Percentiles rank a stretch among this genome's conserved stretches.
phyloP scores from a whole-genome alignment of 148 eudicot species.

The Dysphania ambrosioides region DNA sequence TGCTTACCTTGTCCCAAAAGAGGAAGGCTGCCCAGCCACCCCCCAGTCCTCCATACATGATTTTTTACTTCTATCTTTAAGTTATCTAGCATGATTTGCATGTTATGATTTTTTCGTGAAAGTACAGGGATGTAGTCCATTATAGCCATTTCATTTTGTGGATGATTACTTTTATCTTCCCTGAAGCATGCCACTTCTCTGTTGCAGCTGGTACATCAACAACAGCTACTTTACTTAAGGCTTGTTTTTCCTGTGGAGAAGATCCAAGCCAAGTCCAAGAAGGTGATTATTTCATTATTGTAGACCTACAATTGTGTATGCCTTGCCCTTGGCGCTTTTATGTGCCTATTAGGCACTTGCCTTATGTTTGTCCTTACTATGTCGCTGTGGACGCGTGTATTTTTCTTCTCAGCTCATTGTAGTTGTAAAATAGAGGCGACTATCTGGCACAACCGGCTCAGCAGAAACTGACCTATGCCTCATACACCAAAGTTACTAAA shows the following conservation, averaged over 20 bases:
- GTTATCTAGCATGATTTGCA: background rate
- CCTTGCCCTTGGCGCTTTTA: background rate
- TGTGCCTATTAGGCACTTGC: background rate
- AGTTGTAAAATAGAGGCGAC: background rate
- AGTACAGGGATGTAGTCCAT: background rate
- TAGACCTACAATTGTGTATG: background rate
- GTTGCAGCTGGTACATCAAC: conserved; percentile 58
- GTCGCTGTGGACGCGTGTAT: background rate
- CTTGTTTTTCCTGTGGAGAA: conserved; percentile 87
- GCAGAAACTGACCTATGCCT: background rate
- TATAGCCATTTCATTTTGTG: background rate
- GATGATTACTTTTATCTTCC: background rate
- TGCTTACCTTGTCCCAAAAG: background rate
- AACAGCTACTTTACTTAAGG: conserved; percentile 45
- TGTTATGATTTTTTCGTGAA: background rate
- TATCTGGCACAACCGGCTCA: background rate
- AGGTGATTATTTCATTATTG: conserved; percentile 41
- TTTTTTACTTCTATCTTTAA: background rate
- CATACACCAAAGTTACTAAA: background rate
- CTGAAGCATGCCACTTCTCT: conserved; percentile 14
- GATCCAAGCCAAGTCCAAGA: conserved; percentile 70
- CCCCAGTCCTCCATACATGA: too few relatives aligned
- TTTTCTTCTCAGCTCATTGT: background rate
- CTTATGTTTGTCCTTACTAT: background rate
- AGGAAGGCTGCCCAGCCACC: background rate